These are phyloP conservation scores for Areca catechu DNA, from an alignment of 176 grass and related monocot species.

Conservation along the genomic window DNA sequence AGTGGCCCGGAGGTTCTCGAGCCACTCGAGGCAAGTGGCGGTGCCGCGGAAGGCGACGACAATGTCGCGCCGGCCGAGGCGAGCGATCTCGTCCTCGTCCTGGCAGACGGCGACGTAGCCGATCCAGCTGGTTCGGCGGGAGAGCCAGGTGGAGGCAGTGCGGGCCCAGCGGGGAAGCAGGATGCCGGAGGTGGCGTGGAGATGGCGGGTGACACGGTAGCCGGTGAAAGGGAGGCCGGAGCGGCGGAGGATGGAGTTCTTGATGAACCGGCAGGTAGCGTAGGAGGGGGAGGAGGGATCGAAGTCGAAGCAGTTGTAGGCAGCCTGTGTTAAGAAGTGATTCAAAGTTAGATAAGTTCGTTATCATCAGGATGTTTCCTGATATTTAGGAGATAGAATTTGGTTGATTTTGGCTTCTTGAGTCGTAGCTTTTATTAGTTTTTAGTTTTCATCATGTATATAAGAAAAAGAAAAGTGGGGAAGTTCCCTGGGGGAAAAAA, in stretches of 20 bases:
- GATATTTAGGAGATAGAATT: too few species aligned
- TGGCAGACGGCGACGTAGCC: slow-evolving; percentile 47
- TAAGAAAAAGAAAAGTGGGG: too few species aligned
- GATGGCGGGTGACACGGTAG: slow-evolving; percentile 27
- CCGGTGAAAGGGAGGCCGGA: slow-evolving; percentile 21
- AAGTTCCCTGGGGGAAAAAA: too few species aligned
- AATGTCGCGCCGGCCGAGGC: slow-evolving; percentile 39
- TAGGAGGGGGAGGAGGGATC: slow-evolving; percentile 21
- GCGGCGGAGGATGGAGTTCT: slow-evolving; percentile 24
- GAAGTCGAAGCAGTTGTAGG: slow-evolving; percentile 39
- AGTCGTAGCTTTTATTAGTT: too few species aligned
- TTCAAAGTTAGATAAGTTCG: too few species aligned
- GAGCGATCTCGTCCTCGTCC: slow-evolving; percentile 37
- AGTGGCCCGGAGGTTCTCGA: slow-evolving; percentile 28
- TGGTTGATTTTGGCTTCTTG: too few species aligned
- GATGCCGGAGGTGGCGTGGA: slow-evolving; percentile 28
- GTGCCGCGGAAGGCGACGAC: slow-evolving; percentile 41
- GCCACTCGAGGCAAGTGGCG: slow-evolving; percentile 34
- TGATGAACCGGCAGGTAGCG: slow-evolving; percentile 35
- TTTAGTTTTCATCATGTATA: too few species aligned
- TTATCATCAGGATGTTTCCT: too few species aligned
- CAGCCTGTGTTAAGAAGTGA: too few species aligned
- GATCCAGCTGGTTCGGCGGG: slow-evolving; percentile 33
- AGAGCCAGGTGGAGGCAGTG: background rate
- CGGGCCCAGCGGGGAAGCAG: slow-evolving; percentile 14